These are phyloP conservation scores for Isabelozyma pseudorhagii DNA, from an alignment of 805 yeast genomes.

Conservation along the genomic window DNA sequence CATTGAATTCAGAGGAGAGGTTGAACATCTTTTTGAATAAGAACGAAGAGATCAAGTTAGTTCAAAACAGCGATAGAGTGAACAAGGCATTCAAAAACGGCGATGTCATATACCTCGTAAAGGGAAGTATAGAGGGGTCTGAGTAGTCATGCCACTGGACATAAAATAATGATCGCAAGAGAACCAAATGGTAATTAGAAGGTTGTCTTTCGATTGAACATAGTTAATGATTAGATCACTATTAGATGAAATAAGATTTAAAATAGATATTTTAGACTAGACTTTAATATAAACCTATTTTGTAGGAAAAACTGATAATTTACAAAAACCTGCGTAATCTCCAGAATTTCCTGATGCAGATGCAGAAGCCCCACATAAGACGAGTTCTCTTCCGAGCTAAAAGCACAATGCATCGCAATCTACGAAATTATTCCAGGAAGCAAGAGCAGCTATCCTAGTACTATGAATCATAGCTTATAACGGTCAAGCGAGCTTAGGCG, in stretches of 20 bases:
- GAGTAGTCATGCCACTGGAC: neutral
- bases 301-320: neutral
- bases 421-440: no score
- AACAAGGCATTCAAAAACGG: conserved; percentile 42
- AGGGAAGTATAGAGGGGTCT: conserved; percentile 35
- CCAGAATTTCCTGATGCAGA: neutral
- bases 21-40: conserved; percentile 45
- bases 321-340: neutral
- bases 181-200: no score
- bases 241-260: no score
- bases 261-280: no score
- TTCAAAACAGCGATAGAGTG: conserved; percentile 36
- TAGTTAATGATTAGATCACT: no score
- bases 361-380: neutral
- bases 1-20: conserved; percentile 36
- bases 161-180: no score
- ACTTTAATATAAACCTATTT: no score
- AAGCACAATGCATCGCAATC: no score
- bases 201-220: no score
- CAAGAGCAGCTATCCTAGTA: no score
- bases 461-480: no score
- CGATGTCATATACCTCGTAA: conserved; percentile 50
- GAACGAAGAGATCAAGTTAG: conserved; percentile 11
- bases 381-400: neutral
- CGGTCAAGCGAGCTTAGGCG: no score